These are phyloP conservation scores for Paspalum vaginatum DNA, from an alignment of 176 grass and related monocot genomes.

Conservation along the genomic window DNA sequence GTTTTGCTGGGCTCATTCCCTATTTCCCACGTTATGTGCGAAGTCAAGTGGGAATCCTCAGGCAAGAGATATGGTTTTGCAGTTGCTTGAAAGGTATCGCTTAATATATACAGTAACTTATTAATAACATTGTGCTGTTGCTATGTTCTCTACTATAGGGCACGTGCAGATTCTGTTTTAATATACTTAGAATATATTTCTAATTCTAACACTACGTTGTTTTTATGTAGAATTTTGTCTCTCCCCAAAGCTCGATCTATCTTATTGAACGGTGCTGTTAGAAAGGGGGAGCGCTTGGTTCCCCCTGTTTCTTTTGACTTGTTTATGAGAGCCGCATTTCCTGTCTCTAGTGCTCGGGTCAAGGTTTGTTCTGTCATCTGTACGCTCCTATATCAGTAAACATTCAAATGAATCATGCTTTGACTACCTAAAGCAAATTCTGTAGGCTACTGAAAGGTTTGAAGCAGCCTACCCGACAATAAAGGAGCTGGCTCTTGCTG, in stretches of 20 bases:
- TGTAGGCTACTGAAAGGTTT: conserved; percentile 96
- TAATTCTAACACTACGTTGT: not conserved
- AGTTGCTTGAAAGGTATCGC: conserved; percentile 83
- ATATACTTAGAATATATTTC: not conserved
- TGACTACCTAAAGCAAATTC: conserved; percentile 15
- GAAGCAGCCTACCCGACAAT: conserved; percentile 79
- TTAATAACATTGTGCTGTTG: not conserved
- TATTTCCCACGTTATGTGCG: conserved; percentile 80
- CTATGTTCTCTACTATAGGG: not conserved
- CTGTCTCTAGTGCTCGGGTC: conserved; percentile 57
- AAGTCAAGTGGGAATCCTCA: conserved; percentile 82
- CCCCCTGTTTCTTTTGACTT: conserved; percentile 77
- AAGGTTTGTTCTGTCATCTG: conserved; percentile 55
- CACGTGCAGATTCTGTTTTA: conserved; percentile 11
- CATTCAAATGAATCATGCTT: not conserved
- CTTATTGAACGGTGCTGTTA: conserved; percentile 83
- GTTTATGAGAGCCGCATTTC: conserved; percentile 77
- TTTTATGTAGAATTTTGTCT: conserved; percentile 64
- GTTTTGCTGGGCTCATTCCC: conserved; percentile 79
- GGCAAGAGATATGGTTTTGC: conserved; percentile 86
- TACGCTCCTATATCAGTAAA: not conserved
- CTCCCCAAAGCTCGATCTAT: conserved; percentile 75
- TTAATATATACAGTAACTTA: conserved; percentile 11
- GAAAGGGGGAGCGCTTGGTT: conserved; percentile 85
- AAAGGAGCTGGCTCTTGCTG: conserved; percentile 86